Evolutionary conservation across 257 asterid species (phyloP).

Genomic region (Solanum paucissectum): DNA sequence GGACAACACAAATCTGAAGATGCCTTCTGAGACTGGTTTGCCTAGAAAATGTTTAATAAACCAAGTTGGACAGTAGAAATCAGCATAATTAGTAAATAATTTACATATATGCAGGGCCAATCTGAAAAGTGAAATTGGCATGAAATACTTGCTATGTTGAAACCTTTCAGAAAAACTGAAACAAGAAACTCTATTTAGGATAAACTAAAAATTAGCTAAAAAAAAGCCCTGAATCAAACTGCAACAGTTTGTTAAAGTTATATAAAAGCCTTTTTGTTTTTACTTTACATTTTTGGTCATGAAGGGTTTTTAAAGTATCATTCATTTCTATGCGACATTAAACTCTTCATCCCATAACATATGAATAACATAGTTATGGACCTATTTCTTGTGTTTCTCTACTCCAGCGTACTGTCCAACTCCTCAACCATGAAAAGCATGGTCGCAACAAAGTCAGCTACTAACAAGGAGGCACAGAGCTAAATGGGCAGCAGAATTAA

Average conservation of each 20-base stretch:
- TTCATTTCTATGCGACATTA: neutral
- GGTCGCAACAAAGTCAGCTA: neutral
- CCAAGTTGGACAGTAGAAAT: neutral
- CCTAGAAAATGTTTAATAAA: neutral
- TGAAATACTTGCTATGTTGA: neutral
- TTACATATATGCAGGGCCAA: neutral
- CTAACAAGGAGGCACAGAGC: neutral
- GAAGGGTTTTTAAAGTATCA: neutral
- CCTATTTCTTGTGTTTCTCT: neutral
- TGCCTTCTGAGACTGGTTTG: neutral
- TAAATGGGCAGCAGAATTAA: neutral
- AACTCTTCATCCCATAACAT: neutral
- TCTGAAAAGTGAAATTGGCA: neutral
- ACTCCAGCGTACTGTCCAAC: neutral
- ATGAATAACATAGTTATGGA: neutral
- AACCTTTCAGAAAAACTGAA: neutral
- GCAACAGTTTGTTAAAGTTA: neutral
- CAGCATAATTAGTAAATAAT: neutral
- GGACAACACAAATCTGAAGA: neutral
- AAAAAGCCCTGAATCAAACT: neutral
- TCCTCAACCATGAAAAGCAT: neutral
- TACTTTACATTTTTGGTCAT: neutral
- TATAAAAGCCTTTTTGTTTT: neutral
- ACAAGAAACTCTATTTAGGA: neutral
- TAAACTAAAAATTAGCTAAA: neutral